A percentile compares a stretch with the other conserved stretches of the same genome.
These are phyloP conservation scores for Fusarium sambucinum DNA, from an alignment of 2,329 filamentous ascomycete genomes.

Conservation along the genomic window DNA sequence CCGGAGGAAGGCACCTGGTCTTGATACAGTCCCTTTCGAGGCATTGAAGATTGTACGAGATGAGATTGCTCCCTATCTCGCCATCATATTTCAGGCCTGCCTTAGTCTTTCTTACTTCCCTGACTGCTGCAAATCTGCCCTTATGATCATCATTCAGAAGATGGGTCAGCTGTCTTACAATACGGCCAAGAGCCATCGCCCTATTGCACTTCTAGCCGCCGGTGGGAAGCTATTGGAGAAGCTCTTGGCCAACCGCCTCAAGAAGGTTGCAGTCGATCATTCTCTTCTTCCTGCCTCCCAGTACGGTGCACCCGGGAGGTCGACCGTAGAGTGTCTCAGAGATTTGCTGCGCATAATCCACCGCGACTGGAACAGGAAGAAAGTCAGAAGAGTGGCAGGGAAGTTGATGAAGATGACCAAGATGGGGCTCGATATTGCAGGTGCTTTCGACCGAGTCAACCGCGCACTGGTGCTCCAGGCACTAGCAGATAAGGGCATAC, in stretches of 20 bases:
- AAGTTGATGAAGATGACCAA: not conserved
- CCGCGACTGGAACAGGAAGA: not conserved
- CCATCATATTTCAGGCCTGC: slow-evolving; percentile 13
- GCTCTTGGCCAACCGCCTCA: not conserved
- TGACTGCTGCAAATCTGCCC: slow-evolving; percentile 9
- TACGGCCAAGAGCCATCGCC: slow-evolving; percentile 19
- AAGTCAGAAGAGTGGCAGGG: fast-evolving
- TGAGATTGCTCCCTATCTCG: not conserved
- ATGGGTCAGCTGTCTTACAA: slow-evolving; percentile 3
- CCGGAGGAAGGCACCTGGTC: slow-evolving; percentile 1
- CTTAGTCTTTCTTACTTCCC: slow-evolving; percentile 13
- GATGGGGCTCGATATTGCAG: slow-evolving; percentile 21
- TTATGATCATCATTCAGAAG: slow-evolving; percentile 18
- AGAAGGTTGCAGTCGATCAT: not conserved
- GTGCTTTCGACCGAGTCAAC: slow-evolving; percentile 12
- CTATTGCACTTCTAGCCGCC: slow-evolving; percentile 10
- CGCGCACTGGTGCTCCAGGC: slow-evolving; percentile 5
- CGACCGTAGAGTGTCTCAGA: not conserved
- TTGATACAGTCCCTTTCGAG: slow-evolving; percentile 14
- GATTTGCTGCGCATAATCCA: not conserved
- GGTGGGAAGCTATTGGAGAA: slow-evolving; percentile 20
- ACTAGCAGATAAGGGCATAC: not conserved
- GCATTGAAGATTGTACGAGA: slow-evolving; percentile 1
- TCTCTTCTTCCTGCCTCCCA: not conserved
- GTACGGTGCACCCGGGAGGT: not conserved